Base-by-base conservation (phyloP, 2,329 filamentous ascomycete species). In the Pseudocercospora fijiensis region DNA sequence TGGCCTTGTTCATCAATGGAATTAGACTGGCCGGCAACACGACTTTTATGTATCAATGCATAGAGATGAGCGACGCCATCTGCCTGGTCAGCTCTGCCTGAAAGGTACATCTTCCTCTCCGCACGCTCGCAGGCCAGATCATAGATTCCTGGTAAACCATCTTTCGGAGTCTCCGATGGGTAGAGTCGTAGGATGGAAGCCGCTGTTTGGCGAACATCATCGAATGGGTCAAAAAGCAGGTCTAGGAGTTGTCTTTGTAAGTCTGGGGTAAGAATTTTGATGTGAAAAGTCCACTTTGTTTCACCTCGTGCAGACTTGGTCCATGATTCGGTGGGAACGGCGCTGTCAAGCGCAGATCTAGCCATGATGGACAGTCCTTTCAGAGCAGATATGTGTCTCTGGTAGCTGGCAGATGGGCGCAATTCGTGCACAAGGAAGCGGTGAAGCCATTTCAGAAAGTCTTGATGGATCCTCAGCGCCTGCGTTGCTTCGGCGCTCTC, bases 41-140 rank as follows among this genome's bases (percentile, higher is more conserved):
- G 51, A 49, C 59, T 53, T 16, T 62, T 49, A 61, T 88, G 91
- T 3, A 92, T 76, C 16, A 96, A 79, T 45, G 90, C 87, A 65
- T 89, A 90, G 2, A 89, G 82, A 59, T 91, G 87, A 33, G 93
- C 94, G 55, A 95, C 88, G 9, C 94, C 94, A 77, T 99, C 94
- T 1, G 93, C 92, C 75, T 96, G 91, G 74, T 98, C 93, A 11
- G 92, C 94, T 65, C 95, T 85, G 22, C 91, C 91, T 4, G 92
- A 96, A 26, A 80, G 81, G 22, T 87, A 82, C 63, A 91, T 88
- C 33, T 85, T 79, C 3, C 78, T 76, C 62, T 88, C 84, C 0
- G 79, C 80, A 30, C 77, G 58, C 10, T 53, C 55, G 37, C 30
- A 10, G 49, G 24, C 20, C 24, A n/a, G 1, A 4, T 28, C 16